phyloP scores from a whole-genome alignment of 768 basidiomycete genomes.

The Tephrocybe rancida region DNA sequence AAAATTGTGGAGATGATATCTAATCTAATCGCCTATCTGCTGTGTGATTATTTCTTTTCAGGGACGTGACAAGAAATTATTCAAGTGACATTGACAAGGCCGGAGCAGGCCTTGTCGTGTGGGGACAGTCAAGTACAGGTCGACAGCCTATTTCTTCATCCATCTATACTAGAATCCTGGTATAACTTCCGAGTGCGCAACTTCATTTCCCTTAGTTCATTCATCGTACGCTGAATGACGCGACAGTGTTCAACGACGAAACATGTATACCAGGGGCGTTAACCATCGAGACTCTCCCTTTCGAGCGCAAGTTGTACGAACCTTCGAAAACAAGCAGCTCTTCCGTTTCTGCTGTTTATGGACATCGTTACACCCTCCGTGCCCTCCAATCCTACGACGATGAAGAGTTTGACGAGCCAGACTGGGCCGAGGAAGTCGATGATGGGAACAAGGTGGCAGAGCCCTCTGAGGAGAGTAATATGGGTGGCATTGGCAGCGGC shows the following conservation, averaged over 20 bases:
- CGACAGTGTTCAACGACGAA: slow-evolving; percentile 9
- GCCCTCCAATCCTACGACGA: slow-evolving; percentile 1
- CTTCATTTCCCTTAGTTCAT: neutral
- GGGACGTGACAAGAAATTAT: no score
- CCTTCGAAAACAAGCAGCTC: neutral
- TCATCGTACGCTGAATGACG: neutral
- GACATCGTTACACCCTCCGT: slow-evolving; percentile 8
- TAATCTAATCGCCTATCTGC: neutral
- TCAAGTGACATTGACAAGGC: no score
- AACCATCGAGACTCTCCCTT: slow-evolving; percentile 4
- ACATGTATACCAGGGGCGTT: slow-evolving; percentile 5
- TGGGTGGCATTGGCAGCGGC: neutral
- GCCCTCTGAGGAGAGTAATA: neutral
- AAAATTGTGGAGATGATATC: neutral
- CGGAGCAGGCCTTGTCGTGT: no score
- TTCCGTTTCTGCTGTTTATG: slow-evolving; percentile 1
- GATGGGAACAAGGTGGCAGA: neutral
- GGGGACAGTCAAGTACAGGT: no score
- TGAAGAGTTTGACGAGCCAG: slow-evolving; percentile 6
- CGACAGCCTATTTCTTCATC: no score
- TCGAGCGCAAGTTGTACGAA: slow-evolving; percentile 2
- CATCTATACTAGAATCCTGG: no score
- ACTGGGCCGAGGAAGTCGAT: neutral
- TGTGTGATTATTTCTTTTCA: neutral
- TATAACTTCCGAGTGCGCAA: no score